Conservation (phyloP, 169 alveolate genomes). For the Theileria annulata region DNA sequence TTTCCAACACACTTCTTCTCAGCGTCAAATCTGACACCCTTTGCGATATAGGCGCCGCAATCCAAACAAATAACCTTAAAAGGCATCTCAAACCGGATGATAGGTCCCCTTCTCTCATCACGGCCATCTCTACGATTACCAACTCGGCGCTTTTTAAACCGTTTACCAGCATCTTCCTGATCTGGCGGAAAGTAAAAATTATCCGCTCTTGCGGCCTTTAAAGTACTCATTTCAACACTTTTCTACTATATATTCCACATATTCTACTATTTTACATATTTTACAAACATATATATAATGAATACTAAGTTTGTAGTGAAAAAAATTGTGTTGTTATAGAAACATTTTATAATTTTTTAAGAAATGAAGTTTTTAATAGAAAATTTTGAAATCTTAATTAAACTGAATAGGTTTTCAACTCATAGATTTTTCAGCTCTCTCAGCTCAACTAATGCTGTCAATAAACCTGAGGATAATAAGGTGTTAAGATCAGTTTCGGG, state of each 20-base stretch:
- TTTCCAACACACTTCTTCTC: slow-evolving; percentile 74
- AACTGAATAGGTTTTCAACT: too few species aligned
- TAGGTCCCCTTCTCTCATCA: slow-evolving; percentile 25
- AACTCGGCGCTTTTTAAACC: slow-evolving; percentile 41
- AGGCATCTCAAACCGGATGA: slow-evolving; percentile 83
- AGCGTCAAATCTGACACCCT: slow-evolving; percentile 85
- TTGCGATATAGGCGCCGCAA: slow-evolving; percentile 73
- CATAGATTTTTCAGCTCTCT: background rate
- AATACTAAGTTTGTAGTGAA: background rate
- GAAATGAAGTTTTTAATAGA: too few species aligned
- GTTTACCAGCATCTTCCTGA: slow-evolving; percentile 62
- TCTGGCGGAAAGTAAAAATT: slow-evolving; percentile 76
- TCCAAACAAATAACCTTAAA: slow-evolving; percentile 74
- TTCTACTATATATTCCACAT: background rate
- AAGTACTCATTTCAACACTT: slow-evolving; percentile 61
- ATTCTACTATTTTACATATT: slow-evolving; percentile 4
- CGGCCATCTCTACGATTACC: slow-evolving; percentile 22
- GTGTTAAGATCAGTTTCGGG: slow-evolving; percentile 16
- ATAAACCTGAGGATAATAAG: background rate
- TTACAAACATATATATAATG: background rate
- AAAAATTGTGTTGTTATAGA: too few species aligned
- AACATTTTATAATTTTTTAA: too few species aligned
- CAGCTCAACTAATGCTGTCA: too few species aligned
- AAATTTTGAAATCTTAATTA: too few species aligned
- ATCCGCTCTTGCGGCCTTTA: slow-evolving; percentile 79